These are phyloP conservation scores for barrel medic (Medicago truncatula) DNA, from an alignment of 306 rosid genomes.

Conservation along the genomic window MtrunA17r5.0-ANR NC_053048.1:40026501-40027000, in stretches of 20 bases:
- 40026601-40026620: too few species aligned
- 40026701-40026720: too few species aligned
- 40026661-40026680: too few species aligned
- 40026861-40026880: constrained; percentile 72
- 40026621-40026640: too few species aligned
- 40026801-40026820: neutral
- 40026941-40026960: constrained; percentile 88
- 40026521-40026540: neutral
- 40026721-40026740: neutral
- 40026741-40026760: too few species aligned
- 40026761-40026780: too few species aligned
- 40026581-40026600: neutral
- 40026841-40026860: constrained; percentile 56
- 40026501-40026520: neutral
- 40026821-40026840: neutral
- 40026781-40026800: neutral
- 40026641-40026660: too few species aligned
- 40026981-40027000: constrained; percentile 81
- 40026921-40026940: constrained; percentile 64
- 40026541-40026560: neutral
- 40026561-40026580: neutral
- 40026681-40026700: too few species aligned
- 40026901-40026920: constrained; percentile 52
- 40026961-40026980: constrained; percentile 85
- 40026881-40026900: constrained; percentile 56